Evolutionary conservation across 176 grass and related monocot species (phyloP).

Genomic region (Neostapfia colusana): DNA sequence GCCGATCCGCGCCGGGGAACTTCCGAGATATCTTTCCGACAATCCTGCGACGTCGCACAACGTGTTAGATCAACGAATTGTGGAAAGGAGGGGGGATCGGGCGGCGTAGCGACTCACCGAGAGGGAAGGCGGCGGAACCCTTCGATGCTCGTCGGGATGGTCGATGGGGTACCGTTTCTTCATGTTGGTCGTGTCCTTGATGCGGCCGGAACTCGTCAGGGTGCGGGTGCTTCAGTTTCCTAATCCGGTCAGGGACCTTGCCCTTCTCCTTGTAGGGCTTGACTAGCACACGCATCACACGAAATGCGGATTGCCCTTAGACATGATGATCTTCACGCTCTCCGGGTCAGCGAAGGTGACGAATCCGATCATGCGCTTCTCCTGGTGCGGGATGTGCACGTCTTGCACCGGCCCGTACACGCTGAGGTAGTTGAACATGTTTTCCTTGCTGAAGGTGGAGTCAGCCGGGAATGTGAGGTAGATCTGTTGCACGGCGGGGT

Average conservation of each 20-base stretch:
- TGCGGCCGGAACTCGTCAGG: constrained; percentile 58
- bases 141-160: too few species aligned
- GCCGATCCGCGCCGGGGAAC: too few species aligned
- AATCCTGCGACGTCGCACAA: too few species aligned
- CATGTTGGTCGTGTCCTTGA: too few species aligned
- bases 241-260: constrained; percentile 79
- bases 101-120: too few species aligned
- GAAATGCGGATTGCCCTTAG: constrained; percentile 84
- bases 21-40: too few species aligned
- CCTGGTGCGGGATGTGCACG: constrained; percentile 86
- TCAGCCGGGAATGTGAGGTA: constrained; percentile 87
- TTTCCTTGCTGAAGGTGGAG: constrained; percentile 83
- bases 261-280: constrained; percentile 98
- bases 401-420: constrained; percentile 81
- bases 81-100: too few species aligned
- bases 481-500: constrained; percentile 68
- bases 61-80: too few species aligned
- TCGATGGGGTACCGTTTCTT: too few species aligned
- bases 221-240: constrained; percentile 45
- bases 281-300: constrained; percentile 84
- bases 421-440: constrained; percentile 87
- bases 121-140: too few species aligned
- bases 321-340: constrained; percentile 65
- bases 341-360: constrained; percentile 80
- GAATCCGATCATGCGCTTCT: constrained; percentile 98